phyloP scores from a whole-genome alignment of 1,284 basidiomycete genomes.

The Puccinia polysora region DNA sequence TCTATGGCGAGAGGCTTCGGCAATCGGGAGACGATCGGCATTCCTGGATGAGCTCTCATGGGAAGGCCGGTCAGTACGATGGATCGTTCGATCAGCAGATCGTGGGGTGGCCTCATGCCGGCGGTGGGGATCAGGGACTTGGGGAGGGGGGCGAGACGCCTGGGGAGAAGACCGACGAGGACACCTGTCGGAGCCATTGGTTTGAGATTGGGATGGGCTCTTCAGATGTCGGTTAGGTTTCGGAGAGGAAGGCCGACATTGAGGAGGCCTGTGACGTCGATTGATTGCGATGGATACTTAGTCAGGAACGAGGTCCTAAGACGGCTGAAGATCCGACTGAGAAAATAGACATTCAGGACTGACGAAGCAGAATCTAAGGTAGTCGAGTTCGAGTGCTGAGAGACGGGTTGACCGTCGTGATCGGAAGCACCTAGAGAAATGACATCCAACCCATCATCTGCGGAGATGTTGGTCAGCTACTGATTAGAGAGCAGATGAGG shows the following conservation, averaged over 20 bases:
- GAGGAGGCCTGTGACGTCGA: slow-evolving; percentile 7
- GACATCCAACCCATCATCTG: slow-evolving; percentile 42
- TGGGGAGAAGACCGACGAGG: background rate
- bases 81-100: slow-evolving; percentile 1
- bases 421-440: slow-evolving; percentile 43
- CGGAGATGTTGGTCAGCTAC: background rate
- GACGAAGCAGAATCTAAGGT: slow-evolving; percentile 15
- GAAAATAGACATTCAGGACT: background rate
- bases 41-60: background rate
- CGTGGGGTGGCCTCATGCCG: background rate
- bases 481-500: background rate
- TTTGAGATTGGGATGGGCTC: background rate
- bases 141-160: background rate
- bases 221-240: background rate
- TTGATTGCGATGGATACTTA: background rate
- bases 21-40: background rate
- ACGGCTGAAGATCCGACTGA: background rate
- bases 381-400: slow-evolving; percentile 20
- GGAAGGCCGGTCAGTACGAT: background rate
- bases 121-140: background rate
- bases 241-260: slow-evolving; percentile 9
- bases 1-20: background rate
- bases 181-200: slow-evolving; percentile 13
- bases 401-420: slow-evolving; percentile 36
- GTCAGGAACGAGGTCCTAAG: background rate